Percentiles rank a stretch among this genome's conserved stretches.
Evolutionary conservation across 106 monocot genomes (phyloP).

Genomic region (Allium cepa): DNA sequence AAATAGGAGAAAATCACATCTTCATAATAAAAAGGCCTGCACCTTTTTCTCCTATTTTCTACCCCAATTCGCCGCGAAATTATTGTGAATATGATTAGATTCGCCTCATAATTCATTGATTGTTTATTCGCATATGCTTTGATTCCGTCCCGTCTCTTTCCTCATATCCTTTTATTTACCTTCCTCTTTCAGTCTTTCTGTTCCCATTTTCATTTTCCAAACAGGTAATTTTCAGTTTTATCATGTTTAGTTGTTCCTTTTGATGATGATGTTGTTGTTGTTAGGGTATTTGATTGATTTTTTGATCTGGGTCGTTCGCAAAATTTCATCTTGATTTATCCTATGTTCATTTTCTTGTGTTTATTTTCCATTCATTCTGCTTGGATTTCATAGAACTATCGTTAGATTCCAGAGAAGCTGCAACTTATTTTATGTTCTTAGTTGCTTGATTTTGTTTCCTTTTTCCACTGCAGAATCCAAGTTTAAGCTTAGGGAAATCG

Average conservation of each 20-base stretch:
- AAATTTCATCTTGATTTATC: not conserved
- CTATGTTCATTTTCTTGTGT: not conserved
- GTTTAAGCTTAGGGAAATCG: not conserved
- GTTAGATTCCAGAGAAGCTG: not conserved
- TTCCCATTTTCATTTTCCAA: not conserved
- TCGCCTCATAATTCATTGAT: not conserved
- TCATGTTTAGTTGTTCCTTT: conserved; percentile 1
- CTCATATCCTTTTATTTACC: not conserved
- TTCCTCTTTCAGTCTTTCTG: not conserved
- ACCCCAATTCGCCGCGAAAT: not conserved
- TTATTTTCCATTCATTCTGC: not conserved
- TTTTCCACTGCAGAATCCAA: not conserved
- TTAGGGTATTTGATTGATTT: not conserved
- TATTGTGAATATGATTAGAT: not conserved
- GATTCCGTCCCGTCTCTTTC: not conserved
- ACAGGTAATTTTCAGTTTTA: conserved; percentile 2
- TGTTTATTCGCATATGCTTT: conserved; percentile 6
- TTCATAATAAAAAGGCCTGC: not conserved
- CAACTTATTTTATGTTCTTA: not conserved
- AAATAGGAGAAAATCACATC: too few species aligned
- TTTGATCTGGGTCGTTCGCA: not conserved
- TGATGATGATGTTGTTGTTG: too few species aligned
- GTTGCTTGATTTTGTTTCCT: not conserved
- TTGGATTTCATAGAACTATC: not conserved
- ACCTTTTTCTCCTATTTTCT: not conserved